phyloP scores from a whole-genome alignment of 1,139 yeast genomes.

The Candida anutae region DNA sequence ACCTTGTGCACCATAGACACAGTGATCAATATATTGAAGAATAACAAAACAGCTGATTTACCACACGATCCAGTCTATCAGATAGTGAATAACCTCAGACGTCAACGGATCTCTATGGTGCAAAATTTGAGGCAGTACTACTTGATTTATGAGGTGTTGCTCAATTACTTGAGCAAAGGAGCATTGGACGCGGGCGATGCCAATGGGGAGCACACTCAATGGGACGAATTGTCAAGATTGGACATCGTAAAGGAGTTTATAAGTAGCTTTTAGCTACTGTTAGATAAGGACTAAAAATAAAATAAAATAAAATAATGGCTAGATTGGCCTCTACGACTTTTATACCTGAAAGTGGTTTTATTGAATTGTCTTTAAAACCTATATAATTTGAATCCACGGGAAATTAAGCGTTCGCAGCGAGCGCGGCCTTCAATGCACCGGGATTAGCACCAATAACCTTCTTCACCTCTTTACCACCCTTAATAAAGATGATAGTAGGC shows the following conservation, averaged over 20 bases:
- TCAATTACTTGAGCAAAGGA: constrained; percentile 14
- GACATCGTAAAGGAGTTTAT: constrained; percentile 20
- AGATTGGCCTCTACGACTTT: no score
- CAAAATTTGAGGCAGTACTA: constrained; percentile 71
- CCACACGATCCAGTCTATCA: constrained; percentile 37
- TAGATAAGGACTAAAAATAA: no score
- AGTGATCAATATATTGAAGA: constrained; percentile 38
- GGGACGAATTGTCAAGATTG: constrained; percentile 16
- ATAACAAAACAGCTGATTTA: constrained; percentile 9
- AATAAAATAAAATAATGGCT: no score
- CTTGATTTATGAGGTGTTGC: constrained; percentile 53
- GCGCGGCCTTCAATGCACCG: constrained; percentile 65
- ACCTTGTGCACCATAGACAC: constrained; percentile 74
- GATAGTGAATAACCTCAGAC: constrained; percentile 54
- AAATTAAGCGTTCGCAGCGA: constrained; percentile 45
- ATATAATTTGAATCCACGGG: no score
- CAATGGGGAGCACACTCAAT: constrained; percentile 4
- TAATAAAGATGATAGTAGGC: constrained; percentile 84
- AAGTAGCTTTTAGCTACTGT: background rate
- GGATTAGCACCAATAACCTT: constrained; percentile 87
- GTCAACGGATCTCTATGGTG: constrained; percentile 77
- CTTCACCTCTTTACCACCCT: constrained; percentile 62
- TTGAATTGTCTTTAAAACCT: no score
- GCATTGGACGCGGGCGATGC: constrained; percentile 4
- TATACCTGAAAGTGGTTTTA: no score